Evolutionary conservation across 495 filamentous ascomycete species (phyloP), one percentile per base, ranked within the genome.

Genomic region (Massariosphaeria phaeospora): DNA sequence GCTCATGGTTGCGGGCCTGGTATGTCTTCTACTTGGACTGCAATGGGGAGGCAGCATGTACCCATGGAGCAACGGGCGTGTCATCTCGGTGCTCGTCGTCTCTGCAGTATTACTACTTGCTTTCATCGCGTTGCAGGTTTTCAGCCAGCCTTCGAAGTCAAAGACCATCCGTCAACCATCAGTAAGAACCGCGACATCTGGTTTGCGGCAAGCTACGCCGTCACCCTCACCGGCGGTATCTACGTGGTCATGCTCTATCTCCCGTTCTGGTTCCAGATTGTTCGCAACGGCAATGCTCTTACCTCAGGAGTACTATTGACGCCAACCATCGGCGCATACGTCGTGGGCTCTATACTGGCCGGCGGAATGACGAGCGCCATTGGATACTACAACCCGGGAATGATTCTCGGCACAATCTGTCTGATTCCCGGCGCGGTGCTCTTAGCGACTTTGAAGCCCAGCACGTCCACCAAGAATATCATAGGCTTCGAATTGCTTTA

Each of bases 131-230:
- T 65, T 91, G 20, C 18, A 44, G 20, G 9, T 7, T 74, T 91
- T 62, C 83, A 76, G 56, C 69, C 91, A 1, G 67, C 93, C 10
- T 73, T 95, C 0, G 89, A 89, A 0, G 72, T 94, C n/a, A 85
- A 93, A 67, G n/a, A 39, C 35, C 5, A 7, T 39, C 35, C 35
- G 13, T 5, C n/a, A 18, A 39, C 7, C 35, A 39, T 39, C n/a
- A 39, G 7, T 5, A 44, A 44, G 23, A 20, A 44, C 20, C 6
- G 15, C 9, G 15, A 44, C 20, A 25, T 44, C 9, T 44, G 40
- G 40, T 23, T 44, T 9, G 23, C 40, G 5, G 40, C 40, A 8
- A 44, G 18, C 9, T 44, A 44, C 7, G 40, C 40, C 9, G 20
- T 23, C 5, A 3, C 3, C 6, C 3, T 44, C 40, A 10, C 40